Base-by-base conservation (phyloP, 1,284 basidiomycete genomes). In the Ceratobasidium sp. region DNA sequence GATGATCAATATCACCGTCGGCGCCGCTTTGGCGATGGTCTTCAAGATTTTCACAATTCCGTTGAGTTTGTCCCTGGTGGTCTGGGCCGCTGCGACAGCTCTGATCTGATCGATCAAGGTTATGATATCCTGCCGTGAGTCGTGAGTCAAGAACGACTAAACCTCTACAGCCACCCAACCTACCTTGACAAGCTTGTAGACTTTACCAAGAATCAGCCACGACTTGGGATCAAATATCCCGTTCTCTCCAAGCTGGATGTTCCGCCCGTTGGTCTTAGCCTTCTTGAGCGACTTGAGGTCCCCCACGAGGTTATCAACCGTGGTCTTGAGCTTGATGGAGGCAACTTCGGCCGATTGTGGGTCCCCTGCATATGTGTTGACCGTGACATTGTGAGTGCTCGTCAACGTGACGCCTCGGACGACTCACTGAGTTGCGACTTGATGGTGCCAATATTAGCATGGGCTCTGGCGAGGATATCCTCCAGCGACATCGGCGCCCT, bases 121-220 rank as follows among this genome's bases (percentile, higher is more conserved):
- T 25, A 54, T 22, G 11, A 54, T n/a, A 54, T 54, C 52, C 52
- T 54, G n/a, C 6, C 19, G 25, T 19, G 49, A 6, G 49, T 51
- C n/a, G 22, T 22, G 22, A 22, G 52, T 54, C 5, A 8, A 25
- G 7, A 25, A 9, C 9, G n/a, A 7, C 25, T 29, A 29, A 29
- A 6, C 22, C 22, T 54, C n/a, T 22, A 49, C 8, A 49, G 46
- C 15, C 15, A 8, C 8, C n/a, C 7, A 22, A 54, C 22, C 6
- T 54, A 54, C 52, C 52, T 54, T 54, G 52, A 54, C n/a, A 22
- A 54, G n/a, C 3, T 54, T 22, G n/a, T 54, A 54, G 52, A 25
- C 52, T 25, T 54, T 22, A 8, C 52, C 22, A 11, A 54, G 7
- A 54, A 54, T 54, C 1, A 22, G 52, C 52, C n/a, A 54, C 49